phyloP scores from a whole-genome alignment of 345 rosid genomes.

The Dipteronia sinensis region DNA sequence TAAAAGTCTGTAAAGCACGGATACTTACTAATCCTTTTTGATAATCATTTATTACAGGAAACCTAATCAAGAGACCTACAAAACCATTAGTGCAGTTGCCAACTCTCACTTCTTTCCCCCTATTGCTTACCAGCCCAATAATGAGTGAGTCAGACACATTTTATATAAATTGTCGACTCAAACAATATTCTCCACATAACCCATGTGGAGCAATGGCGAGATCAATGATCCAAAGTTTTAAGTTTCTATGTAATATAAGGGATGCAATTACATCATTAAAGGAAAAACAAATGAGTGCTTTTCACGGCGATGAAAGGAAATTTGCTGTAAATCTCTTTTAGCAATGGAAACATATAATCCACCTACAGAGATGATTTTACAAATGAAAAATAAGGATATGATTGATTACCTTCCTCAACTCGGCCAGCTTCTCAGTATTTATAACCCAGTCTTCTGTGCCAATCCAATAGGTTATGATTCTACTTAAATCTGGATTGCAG shows the following conservation, averaged over 20 bases:
- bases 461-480: constrained; percentile 62
- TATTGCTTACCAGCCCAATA: neutral
- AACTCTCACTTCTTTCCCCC: neutral
- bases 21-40: neutral
- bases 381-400: neutral
- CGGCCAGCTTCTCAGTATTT: constrained; percentile 61
- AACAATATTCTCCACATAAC: neutral
- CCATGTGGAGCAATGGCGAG: neutral
- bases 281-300: neutral
- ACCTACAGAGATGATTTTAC: constrained; percentile 9
- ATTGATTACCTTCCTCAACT: constrained; percentile 51
- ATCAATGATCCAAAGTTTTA: neutral
- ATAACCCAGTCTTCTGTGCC: constrained; percentile 80
- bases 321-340: neutral
- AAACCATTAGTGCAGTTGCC: neutral
- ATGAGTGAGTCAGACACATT: neutral
- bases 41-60: neutral
- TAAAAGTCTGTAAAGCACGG: neutral
- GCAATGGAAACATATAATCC: neutral
- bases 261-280: neutral
- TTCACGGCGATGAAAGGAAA: neutral
- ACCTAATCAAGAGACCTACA: neutral
- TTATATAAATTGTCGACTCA: neutral
- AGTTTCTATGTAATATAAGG: neutral
- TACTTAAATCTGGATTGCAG: constrained; percentile 72